These are phyloP conservation scores for Aspergillus floridensis DNA, from an alignment of 2,329 filamentous ascomycete species.

Conservation along the genomic window DNA sequence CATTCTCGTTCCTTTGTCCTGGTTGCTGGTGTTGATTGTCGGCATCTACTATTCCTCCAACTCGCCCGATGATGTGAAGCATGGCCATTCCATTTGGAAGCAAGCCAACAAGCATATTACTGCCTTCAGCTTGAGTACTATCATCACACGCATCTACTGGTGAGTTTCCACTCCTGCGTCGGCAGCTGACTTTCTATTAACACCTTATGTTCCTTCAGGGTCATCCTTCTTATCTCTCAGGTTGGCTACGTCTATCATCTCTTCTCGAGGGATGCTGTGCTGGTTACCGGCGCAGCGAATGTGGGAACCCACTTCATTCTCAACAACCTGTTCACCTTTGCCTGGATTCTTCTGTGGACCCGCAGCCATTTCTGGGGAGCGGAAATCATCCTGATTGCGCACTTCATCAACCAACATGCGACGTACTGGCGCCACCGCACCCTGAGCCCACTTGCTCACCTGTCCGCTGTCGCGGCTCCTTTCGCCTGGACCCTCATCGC, in stretches of 20 bases:
- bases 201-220: slow-evolving; percentile 45
- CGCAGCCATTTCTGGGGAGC: slow-evolving; percentile 71
- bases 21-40: slow-evolving; percentile 69
- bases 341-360: slow-evolving; percentile 80
- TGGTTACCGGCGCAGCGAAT: slow-evolving; percentile 68
- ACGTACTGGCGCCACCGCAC: slow-evolving; percentile 78
- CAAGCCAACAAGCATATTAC: slow-evolving; percentile 67
- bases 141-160: slow-evolving; percentile 72
- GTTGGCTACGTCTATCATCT: slow-evolving; percentile 72
- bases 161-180: slow-evolving; percentile 36
- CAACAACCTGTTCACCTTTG: slow-evolving; percentile 79
- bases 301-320: slow-evolving; percentile 81
- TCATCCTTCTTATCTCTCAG: slow-evolving; percentile 72
- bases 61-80: slow-evolving; percentile 60
- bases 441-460: slow-evolving; percentile 71
- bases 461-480: slow-evolving; percentile 71
- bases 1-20: slow-evolving; percentile 69
- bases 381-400: slow-evolving; percentile 72
- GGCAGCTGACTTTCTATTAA: neutral
- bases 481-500: slow-evolving; percentile 84
- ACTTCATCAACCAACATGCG: slow-evolving; percentile 75
- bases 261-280: slow-evolving; percentile 64
- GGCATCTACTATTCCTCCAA: slow-evolving; percentile 72
- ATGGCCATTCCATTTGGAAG: slow-evolving; percentile 68
- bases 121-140: slow-evolving; percentile 70